These are phyloP conservation scores for Cladorrhinum sp. DNA, from an alignment of 2,329 filamentous ascomycete species.

Conservation along the genomic window DNA sequence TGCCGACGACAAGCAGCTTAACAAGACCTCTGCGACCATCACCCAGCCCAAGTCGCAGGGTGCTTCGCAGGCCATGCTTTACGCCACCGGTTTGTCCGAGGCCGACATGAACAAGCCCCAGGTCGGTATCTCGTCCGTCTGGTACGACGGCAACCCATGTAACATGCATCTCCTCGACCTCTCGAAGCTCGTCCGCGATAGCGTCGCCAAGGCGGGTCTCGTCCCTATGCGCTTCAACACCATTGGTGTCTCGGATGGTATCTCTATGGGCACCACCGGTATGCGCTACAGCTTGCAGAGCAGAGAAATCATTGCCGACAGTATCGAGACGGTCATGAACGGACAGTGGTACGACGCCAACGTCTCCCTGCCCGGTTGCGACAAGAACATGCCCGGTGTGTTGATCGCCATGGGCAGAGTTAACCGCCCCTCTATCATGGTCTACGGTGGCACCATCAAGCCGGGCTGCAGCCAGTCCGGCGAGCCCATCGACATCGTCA, in stretches of 20 bases:
- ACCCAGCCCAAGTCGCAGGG: slow-evolving; percentile 98
- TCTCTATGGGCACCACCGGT: slow-evolving; percentile 96
- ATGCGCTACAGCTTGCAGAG: slow-evolving; percentile 97
- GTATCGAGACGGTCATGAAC: slow-evolving; percentile 98
- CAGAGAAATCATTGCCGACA: slow-evolving; percentile 94
- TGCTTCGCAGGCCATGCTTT: slow-evolving; percentile 98
- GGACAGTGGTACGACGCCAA: slow-evolving; percentile 99
- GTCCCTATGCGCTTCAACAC: slow-evolving; percentile 99
- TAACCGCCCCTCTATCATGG: slow-evolving; percentile 93
- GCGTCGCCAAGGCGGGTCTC: slow-evolving; percentile 67
- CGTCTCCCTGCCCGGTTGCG: slow-evolving; percentile 93
- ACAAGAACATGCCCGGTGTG: slow-evolving; percentile 99
- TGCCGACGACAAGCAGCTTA: slow-evolving; percentile 59
- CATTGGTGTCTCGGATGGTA: slow-evolving; percentile 93
- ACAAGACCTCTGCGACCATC: slow-evolving; percentile 79
- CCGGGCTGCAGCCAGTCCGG: slow-evolving; percentile 80
- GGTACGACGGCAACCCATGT: slow-evolving; percentile 97
- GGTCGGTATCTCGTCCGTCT: slow-evolving; percentile 95
- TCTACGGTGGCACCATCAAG: slow-evolving; percentile 93
- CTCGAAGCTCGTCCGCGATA: slow-evolving; percentile 68
- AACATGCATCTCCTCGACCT: slow-evolving; percentile 98
- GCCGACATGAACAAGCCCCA: slow-evolving; percentile 93
- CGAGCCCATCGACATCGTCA: slow-evolving; percentile 85
- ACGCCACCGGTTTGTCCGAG: slow-evolving; percentile 85
- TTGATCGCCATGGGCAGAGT: slow-evolving; percentile 91